These are phyloP conservation scores for Metschnikowia koreensis DNA, from an alignment of 805 yeast species.

Conservation along the genomic window DNA sequence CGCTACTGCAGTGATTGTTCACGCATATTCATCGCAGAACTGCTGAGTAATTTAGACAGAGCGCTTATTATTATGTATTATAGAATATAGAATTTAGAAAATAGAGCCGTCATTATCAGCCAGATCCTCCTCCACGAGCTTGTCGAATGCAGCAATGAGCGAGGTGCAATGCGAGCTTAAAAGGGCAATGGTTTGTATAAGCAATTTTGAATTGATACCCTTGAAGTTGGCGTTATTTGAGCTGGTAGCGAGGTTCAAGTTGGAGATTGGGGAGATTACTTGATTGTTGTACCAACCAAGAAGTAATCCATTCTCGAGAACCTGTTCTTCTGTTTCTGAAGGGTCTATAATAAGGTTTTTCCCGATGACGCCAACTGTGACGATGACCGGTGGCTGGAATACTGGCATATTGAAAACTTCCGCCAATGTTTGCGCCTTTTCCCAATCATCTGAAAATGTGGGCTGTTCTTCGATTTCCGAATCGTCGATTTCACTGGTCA, in stretches of 20 bases:
- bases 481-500: constrained; percentile 61
- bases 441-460: constrained; percentile 88
- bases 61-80: neutral
- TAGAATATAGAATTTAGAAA: constrained; percentile 7
- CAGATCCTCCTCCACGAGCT: constrained; percentile 40
- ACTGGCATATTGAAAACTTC: constrained; percentile 25
- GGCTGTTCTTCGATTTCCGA: constrained; percentile 84
- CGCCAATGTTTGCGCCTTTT: constrained; percentile 48
- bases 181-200: constrained; percentile 55
- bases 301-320: constrained; percentile 78
- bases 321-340: constrained; percentile 82
- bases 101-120: constrained; percentile 24
- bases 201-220: constrained; percentile 49
- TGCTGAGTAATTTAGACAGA: constrained; percentile 31
- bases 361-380: constrained; percentile 76
- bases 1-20: constrained; percentile 91
- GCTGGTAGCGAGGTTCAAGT: constrained; percentile 58
- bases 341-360: constrained; percentile 76
- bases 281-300: constrained; percentile 68
- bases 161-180: constrained; percentile 60
- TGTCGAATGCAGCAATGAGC: constrained; percentile 59
- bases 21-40: constrained; percentile 77
- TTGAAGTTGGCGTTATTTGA: constrained; percentile 46
- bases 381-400: constrained; percentile 71
- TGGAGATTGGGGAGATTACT: constrained; percentile 70